These are phyloP conservation scores for Debaryomyces hansenii DNA, from an alignment of 805 yeast species.

Conservation along the genomic window DNA sequence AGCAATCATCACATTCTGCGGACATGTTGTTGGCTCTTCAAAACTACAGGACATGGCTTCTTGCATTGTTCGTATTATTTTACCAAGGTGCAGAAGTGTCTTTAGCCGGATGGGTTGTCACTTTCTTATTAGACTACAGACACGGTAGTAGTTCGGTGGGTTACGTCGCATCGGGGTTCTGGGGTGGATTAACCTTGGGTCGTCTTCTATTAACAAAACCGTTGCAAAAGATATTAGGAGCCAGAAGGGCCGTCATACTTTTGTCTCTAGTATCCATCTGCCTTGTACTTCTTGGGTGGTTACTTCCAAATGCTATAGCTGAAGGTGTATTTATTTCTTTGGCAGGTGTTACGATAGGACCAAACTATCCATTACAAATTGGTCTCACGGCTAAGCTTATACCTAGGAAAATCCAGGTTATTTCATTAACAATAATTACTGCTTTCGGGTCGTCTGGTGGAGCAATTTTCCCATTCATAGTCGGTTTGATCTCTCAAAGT, in stretches of 20 bases:
- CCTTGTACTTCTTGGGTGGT: conserved; percentile 49
- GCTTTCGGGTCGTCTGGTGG: conserved; percentile 62
- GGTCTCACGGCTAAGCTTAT: conserved; percentile 43
- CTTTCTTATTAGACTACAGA: conserved; percentile 58
- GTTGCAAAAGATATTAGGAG: conserved; percentile 41
- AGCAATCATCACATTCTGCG: neutral
- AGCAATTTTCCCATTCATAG: conserved; percentile 53
- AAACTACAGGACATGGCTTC: conserved; percentile 43
- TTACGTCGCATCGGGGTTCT: conserved; percentile 66
- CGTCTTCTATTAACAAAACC: conserved; percentile 50
- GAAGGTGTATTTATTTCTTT: conserved; percentile 49
- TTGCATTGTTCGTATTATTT: conserved; percentile 55
- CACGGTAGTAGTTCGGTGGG: conserved; percentile 52
- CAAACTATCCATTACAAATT: conserved; percentile 58
- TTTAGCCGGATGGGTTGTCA: conserved; percentile 70
- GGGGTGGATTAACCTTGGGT: conserved; percentile 72
- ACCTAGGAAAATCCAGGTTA: conserved; percentile 52
- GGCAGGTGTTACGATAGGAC: conserved; percentile 65
- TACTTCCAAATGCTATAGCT: conserved; percentile 40
- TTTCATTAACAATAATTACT: conserved; percentile 50
- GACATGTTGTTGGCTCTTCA: conserved; percentile 38
- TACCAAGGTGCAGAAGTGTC: conserved; percentile 73
- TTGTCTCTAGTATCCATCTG: conserved; percentile 32
- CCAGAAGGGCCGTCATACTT: conserved; percentile 43
- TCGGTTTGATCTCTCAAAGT: conserved; percentile 48